Percentiles rank a stretch among this genome's conserved stretches.
Evolutionary conservation across 2,329 filamentous ascomycete genomes (phyloP).

Genomic region (Cytospora leucostoma): DNA sequence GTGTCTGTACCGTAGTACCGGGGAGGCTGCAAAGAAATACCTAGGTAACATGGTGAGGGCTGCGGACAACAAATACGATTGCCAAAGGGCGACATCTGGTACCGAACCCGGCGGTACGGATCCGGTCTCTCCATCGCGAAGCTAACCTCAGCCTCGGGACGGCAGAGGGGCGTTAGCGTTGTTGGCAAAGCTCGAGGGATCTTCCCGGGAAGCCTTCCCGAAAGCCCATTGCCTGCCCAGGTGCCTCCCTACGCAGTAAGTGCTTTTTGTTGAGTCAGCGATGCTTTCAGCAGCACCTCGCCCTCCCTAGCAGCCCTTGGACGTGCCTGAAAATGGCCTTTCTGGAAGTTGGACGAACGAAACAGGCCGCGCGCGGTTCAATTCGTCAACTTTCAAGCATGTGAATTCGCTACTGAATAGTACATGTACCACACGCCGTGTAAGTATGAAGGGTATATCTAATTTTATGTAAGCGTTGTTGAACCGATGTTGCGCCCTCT

Average conservation of each 20-base stretch:
- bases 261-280: not conserved
- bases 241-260: too few species aligned
- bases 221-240: not conserved
- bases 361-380: not conserved
- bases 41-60: too few species aligned
- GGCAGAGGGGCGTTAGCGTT: not conserved
- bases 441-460: not conserved
- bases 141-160: not conserved
- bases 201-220: not conserved
- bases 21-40: not conserved
- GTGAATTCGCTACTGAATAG: not conserved
- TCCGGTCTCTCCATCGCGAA: conserved; percentile 2
- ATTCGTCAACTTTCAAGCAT: not conserved
- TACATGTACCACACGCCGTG: not conserved
- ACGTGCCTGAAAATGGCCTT: not conserved
- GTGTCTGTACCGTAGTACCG: not conserved
- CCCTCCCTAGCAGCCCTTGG: not conserved
- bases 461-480: not conserved
- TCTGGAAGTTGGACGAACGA: not conserved
- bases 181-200: not conserved
- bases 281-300: not conserved
- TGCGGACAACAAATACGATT: too few species aligned
- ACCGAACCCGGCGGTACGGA: not conserved
- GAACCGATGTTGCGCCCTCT: not conserved
- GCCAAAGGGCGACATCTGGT: not conserved